Evolutionary conservation across 805 yeast species (phyloP), one percentile per base, ranked within the genome.

Genomic region (Nakazawaea ambrosiae): DNA sequence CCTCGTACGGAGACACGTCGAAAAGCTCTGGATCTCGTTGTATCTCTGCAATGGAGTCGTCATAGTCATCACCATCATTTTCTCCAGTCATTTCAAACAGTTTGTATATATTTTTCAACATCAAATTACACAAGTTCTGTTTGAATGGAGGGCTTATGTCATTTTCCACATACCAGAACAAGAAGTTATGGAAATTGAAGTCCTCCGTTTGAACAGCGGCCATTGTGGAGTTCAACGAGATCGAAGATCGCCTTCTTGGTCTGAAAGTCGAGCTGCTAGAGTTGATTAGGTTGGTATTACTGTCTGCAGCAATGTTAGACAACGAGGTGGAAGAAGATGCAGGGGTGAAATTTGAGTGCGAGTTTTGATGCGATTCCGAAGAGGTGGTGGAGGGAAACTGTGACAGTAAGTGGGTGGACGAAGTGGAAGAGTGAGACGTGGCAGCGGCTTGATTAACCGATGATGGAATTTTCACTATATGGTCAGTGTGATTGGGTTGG

Each of bases 141-240:
- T 31, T 27, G 14, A 34, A 39, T n/a, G 38, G 36, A n/a, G 42
- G 38, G 3, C 26, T 8, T 5, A 31, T 20, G 10, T 39, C 42
- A 22, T 39, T 39, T n/a, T 39, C 42, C 19, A 39, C 39, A 19
- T 34, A 39, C 42, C 42, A 39, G 26, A 39, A 39, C 16, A 39
- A 27, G 15, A 39, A 39, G 20, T 39, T 39, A 15, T 39, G 39
- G 20, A 34, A 39, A 30, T 39, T 34, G 33, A 39, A 39, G 19
- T 39, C 42, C 20, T 39, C 36, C 3, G 28, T 22, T 14, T 39
- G 34, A 4, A 39, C 36, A n/a, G 38, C 26, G 5, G 42, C 16
- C 11, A 34, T 11, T 10, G 42, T 17, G 12, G 42, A 39, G 17
- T 34, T 31, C 14, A 39, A 27, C 6, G 42, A 39, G 19, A 39